phyloP scores from a whole-genome alignment of 108 stramenopile species.

The Skeletonema marinoi region DNA sequence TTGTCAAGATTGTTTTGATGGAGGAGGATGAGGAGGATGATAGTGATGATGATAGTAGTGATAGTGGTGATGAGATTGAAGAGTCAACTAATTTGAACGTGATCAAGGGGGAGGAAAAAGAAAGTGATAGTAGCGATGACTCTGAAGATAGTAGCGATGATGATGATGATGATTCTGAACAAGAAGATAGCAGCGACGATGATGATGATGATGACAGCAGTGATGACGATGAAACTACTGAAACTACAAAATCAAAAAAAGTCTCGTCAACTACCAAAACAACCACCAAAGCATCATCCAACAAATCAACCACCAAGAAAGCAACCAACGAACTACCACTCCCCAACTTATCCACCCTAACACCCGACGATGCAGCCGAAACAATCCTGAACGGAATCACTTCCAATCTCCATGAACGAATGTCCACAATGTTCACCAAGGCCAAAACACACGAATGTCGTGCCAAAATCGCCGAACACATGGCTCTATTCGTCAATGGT shows the following conservation, averaged over 20 bases:
- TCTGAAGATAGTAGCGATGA: constrained; percentile 17
- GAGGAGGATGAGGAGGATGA: not conserved
- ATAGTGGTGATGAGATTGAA: not conserved
- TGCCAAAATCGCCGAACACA: constrained; percentile 74
- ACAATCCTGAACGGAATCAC: constrained; percentile 26
- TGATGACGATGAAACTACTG: too few species aligned
- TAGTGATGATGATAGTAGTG: not conserved
- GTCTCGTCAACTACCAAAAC: not conserved
- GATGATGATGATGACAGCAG: not conserved
- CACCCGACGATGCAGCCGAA: constrained; percentile 26
- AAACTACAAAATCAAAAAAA: too few species aligned
- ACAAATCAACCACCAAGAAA: not conserved
- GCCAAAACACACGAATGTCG: constrained; percentile 81
- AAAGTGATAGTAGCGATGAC: constrained; percentile 14
- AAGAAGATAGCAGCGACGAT: not conserved
- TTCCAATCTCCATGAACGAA: constrained; percentile 26
- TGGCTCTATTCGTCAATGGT: constrained; percentile 74
- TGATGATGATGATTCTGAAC: not conserved
- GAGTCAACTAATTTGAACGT: not conserved
- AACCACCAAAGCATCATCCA: not conserved
- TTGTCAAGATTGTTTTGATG: not conserved
- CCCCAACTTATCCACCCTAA: constrained; percentile 33
- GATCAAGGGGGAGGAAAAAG: not conserved
- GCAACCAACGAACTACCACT: constrained; percentile 27
- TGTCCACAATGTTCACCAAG: constrained; percentile 62